Percentiles rank a stretch among this genome's conserved stretches.
phyloP scores from a whole-genome alignment of 129 eudicot genomes.

The Pseudognaphalium luteoalbum region DNA sequence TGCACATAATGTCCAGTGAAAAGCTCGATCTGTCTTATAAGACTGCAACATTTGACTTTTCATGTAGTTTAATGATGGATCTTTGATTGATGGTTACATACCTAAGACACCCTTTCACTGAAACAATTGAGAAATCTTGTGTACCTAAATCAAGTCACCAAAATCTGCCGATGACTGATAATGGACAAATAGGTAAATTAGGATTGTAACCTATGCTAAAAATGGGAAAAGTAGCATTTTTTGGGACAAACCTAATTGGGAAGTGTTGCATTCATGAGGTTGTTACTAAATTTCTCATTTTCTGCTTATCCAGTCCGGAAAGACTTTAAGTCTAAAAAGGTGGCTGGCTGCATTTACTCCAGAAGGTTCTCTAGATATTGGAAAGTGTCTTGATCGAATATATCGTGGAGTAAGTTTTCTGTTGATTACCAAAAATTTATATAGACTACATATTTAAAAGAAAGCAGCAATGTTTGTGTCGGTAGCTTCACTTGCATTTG shows the following conservation, averaged over 20 bases:
- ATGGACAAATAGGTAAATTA: slow-evolving; percentile 16
- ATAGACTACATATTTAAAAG: neutral
- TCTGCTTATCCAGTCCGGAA: slow-evolving; percentile 63
- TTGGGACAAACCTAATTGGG: neutral
- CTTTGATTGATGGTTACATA: neutral
- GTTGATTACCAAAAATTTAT: neutral
- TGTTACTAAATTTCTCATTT: slow-evolving; percentile 16
- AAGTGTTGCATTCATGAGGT: slow-evolving; percentile 11
- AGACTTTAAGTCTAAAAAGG: slow-evolving; percentile 78
- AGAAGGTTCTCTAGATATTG: slow-evolving; percentile 83
- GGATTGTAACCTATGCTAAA: neutral
- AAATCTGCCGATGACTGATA: slow-evolving; percentile 1
- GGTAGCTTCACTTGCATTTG: slow-evolving; percentile 16
- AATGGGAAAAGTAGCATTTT: neutral
- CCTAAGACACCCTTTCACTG: neutral
- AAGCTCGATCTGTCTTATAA: neutral
- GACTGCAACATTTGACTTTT: slow-evolving; percentile 11
- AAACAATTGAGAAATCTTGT: neutral
- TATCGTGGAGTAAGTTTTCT: slow-evolving; percentile 75
- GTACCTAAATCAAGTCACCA: slow-evolving; percentile 2
- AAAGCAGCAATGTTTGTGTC: neutral
- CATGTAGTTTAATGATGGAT: slow-evolving; percentile 15
- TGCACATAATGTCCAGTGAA: neutral
- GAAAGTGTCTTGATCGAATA: slow-evolving; percentile 86
- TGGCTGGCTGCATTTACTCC: slow-evolving; percentile 86